Evolutionary conservation across 192 early-diverging fungal genomes (phyloP).

Genomic region (Lobosporangium transversale): DNA sequence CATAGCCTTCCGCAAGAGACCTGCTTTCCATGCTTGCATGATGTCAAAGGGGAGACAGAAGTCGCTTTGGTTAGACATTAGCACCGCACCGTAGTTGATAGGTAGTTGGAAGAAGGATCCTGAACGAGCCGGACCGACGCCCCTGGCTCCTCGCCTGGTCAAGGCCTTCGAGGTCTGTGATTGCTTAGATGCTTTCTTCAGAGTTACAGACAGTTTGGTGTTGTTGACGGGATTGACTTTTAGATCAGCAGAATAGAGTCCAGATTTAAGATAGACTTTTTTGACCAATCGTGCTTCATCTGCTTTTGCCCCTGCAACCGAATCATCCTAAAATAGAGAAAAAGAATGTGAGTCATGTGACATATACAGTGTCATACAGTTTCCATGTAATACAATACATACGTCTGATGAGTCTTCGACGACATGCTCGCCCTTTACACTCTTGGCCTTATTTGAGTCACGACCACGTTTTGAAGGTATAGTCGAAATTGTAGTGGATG

Average conservation of each 20-base stretch:
- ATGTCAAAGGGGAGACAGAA: conserved; percentile 78
- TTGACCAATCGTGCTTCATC: conserved; percentile 14
- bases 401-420: not conserved
- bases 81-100: conserved; percentile 65
- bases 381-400: too few species aligned
- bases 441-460: not conserved
- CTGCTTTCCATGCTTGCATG: conserved; percentile 55
- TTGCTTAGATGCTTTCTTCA: conserved; percentile 5
- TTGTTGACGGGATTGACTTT: conserved; percentile 30
- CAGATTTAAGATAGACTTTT: conserved; percentile 53
- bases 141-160: not conserved
- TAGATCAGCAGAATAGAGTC: conserved; percentile 54
- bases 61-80: conserved; percentile 65
- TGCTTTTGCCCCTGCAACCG: too few species aligned
- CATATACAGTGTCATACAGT: too few species aligned
- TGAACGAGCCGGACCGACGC: not conserved
- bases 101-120: conserved; percentile 63
- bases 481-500: not conserved
- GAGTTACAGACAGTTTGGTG: conserved; percentile 9
- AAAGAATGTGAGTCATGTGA: not conserved
- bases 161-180: not conserved
- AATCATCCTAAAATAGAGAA: conserved; percentile 10
- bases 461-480: conserved; percentile 10
- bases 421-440: conserved; percentile 1
- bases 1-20: conserved; percentile 30